Evolutionary conservation across 2,329 filamentous ascomycete genomes (phyloP).

Genomic region (Fusarium penzigii): DNA sequence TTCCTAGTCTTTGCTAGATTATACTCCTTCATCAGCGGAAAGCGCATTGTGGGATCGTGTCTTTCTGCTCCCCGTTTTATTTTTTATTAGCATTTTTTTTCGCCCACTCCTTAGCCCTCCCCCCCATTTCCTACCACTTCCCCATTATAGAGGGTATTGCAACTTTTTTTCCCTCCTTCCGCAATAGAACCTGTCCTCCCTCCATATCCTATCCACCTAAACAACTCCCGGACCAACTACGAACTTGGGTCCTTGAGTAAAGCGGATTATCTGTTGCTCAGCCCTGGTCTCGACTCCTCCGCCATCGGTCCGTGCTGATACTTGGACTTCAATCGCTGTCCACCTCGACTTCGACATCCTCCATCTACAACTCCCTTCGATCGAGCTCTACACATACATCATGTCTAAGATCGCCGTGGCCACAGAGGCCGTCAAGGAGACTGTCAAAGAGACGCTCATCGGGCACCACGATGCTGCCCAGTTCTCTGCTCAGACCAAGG

Average conservation of each 20-base stretch:
- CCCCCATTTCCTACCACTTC: conserved; percentile 10
- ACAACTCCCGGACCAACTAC: conserved; percentile 23
- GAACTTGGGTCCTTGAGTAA: conserved; percentile 12
- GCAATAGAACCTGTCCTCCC: conserved; percentile 5
- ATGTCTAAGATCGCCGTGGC: conserved; percentile 50
- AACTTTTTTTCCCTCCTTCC: no score
- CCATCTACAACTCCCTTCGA: conserved; percentile 12
- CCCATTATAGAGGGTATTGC: conserved; percentile 17
- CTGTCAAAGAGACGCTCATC: conserved; percentile 76
- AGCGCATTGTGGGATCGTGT: background rate
- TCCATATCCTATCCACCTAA: conserved; percentile 7
- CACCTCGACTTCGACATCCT: conserved; percentile 12
- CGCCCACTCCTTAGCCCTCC: no score
- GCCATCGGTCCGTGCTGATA: conserved; percentile 10
- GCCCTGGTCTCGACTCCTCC: conserved; percentile 6
- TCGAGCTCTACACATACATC: conserved; percentile 24
- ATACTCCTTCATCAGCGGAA: background rate
- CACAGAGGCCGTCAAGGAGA: conserved; percentile 74
- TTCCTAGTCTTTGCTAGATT: no score
- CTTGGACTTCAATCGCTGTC: conserved; percentile 10
- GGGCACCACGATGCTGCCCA: conserved; percentile 60
- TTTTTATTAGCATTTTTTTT: no score
- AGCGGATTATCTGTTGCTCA: conserved; percentile 6
- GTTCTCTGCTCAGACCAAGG: conserved; percentile 73
- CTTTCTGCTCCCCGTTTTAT: conserved; percentile 6